phyloP scores from a whole-genome alignment of 73 alveolate genomes.

The Effrenium voratum region DNA sequence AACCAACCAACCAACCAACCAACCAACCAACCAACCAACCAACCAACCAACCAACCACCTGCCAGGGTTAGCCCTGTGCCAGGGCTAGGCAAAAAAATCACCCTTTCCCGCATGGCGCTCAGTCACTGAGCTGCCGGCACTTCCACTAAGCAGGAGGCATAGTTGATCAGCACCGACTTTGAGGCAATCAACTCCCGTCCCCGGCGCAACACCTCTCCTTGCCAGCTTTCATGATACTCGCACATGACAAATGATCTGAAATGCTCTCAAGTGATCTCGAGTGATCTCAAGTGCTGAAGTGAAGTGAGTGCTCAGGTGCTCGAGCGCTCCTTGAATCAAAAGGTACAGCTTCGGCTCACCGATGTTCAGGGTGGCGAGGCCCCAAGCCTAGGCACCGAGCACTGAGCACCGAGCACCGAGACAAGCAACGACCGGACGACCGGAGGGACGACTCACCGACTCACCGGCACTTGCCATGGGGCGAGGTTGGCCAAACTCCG shows the following conservation, averaged over 20 bases:
- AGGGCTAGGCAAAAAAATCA: too few relatives aligned
- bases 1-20: too few relatives aligned
- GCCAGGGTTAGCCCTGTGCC: too few relatives aligned
- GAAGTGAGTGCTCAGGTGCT: background rate
- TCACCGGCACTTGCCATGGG: background rate
- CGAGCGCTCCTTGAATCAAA: background rate
- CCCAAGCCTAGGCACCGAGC: constrained; percentile 11
- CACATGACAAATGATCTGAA: too few relatives aligned
- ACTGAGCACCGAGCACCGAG: background rate
- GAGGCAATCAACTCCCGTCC: background rate
- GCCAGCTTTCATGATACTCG: background rate
- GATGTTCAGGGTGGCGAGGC: constrained; percentile 27
- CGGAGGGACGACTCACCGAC: background rate
- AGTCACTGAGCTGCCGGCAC: background rate
- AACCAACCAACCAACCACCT: too few relatives aligned
- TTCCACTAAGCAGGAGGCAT: background rate
- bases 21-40: too few relatives aligned
- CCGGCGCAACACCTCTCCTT: background rate
- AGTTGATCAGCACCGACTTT: background rate
- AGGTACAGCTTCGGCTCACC: background rate
- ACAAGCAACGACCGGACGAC: background rate
- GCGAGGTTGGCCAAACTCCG: constrained; percentile 27
- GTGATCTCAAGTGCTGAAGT: too few relatives aligned
- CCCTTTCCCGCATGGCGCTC: background rate
- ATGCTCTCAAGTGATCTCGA: too few relatives aligned